Evolutionary conservation across 2,329 filamentous ascomycete species (phyloP).

Genomic region (Magnaporthiopsis rhizophila): DNA sequence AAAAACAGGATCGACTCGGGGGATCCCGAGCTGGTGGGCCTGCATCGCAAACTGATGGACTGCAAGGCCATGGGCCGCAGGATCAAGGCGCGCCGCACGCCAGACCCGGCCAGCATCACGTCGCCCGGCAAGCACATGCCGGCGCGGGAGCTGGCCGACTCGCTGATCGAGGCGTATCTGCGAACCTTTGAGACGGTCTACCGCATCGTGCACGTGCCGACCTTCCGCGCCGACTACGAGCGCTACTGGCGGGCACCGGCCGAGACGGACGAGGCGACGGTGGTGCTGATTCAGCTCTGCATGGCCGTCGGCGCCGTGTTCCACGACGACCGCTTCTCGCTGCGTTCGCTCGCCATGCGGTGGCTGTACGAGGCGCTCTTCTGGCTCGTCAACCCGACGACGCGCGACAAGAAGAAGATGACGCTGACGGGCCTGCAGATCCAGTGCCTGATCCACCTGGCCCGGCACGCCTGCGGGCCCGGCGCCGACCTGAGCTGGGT

Average conservation of each 20-base stretch:
- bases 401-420: conserved; percentile 39
- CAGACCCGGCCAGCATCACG: conserved; percentile 9
- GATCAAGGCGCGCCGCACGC: conserved; percentile 39
- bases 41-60: conserved; percentile 28
- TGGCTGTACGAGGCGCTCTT: conserved; percentile 47
- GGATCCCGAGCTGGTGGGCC: conserved; percentile 28
- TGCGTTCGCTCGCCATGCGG: conserved; percentile 33
- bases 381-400: conserved; percentile 38
- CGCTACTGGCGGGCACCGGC: conserved; percentile 31
- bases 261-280: conserved; percentile 6
- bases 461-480: conserved; percentile 33
- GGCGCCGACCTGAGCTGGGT: conserved; percentile 41
- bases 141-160: conserved; percentile 33
- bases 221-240: conserved; percentile 46
- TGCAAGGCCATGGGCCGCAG: conserved; percentile 44
- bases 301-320: conserved; percentile 42
- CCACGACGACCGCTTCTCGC: conserved; percentile 35
- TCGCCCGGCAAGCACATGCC: conserved; percentile 29
- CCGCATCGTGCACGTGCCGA: conserved; percentile 49
- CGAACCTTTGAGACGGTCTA: conserved; percentile 48
- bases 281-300: conserved; percentile 36
- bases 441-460: conserved; percentile 41
- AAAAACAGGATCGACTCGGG: conserved; percentile 23
- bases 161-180: conserved; percentile 46
- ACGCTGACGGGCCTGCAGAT: conserved; percentile 42